Evolutionary conservation across 164 flowering plant genomes (phyloP).

Genomic region (Sextonia rubra): DNA sequence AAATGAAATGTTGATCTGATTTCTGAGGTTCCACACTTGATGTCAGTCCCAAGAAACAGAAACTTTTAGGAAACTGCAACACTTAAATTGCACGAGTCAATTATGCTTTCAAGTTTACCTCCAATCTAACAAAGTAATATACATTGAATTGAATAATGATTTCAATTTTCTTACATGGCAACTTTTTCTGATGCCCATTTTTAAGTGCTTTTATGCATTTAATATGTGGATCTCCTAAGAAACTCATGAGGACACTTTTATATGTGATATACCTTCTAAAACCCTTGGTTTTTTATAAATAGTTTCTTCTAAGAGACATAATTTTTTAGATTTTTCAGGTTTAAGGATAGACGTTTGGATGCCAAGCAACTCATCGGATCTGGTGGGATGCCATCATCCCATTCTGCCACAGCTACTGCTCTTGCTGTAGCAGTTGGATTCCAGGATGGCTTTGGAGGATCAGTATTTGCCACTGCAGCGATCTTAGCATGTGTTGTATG

Average conservation of each 20-base stretch:
- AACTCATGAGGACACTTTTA: not conserved
- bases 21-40: too few relatives aligned
- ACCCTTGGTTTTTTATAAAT: not conserved
- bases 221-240: not conserved
- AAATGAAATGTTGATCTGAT: too few relatives aligned
- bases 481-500: constrained; percentile 79
- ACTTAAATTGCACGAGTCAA: not conserved
- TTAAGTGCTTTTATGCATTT: too few relatives aligned
- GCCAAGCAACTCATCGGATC: constrained; percentile 64
- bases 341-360: constrained; percentile 78
- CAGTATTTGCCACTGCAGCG: constrained; percentile 58
- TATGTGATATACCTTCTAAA: not conserved
- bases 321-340: constrained; percentile 64
- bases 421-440: constrained; percentile 72
- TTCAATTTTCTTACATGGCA: not conserved
- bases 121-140: too few relatives aligned
- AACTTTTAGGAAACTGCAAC: not conserved
- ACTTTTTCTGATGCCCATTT: too few relatives aligned
- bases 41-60: too few relatives aligned
- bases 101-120: not conserved
- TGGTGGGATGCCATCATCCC: constrained; percentile 99
- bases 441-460: constrained; percentile 81
- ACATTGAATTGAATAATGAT: not conserved
- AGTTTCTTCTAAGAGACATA: constrained; percentile 32
- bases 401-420: constrained; percentile 87